Conservation (phyloP, 768 basidiomycete genomes). For the Lenzites betulinus region DNA sequence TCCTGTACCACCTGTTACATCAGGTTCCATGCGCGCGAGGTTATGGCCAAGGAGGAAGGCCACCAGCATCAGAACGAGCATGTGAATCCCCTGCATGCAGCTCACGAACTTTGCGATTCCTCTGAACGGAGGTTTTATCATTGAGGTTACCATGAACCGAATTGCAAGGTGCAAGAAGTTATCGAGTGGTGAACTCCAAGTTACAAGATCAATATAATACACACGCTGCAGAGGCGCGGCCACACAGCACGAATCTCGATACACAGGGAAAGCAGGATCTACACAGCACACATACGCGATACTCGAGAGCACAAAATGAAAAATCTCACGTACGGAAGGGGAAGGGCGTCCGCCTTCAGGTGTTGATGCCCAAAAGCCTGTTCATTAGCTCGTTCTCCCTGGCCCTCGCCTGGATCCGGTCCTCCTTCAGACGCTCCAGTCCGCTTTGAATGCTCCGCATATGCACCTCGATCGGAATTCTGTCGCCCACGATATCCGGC, state of each 20-base stretch:
- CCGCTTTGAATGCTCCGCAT: slow-evolving; percentile 71
- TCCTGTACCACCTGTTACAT: no score
- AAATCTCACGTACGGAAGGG: neutral
- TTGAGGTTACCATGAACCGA: no score
- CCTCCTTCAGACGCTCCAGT: slow-evolving; percentile 60
- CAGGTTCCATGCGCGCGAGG: no score
- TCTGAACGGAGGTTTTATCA: no score
- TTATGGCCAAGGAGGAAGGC: no score
- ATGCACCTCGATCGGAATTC: slow-evolving; percentile 71
- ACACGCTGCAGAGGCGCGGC: no score
- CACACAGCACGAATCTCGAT: no score
- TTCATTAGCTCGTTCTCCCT: slow-evolving; percentile 42
- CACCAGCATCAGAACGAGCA: no score
- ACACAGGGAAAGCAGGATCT: neutral
- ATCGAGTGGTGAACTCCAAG: neutral
- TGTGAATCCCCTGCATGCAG: no score
- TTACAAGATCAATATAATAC: neutral
- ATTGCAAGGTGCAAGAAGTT: neutral
- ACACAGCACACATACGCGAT: neutral
- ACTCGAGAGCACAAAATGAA: no score
- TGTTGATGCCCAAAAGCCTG: slow-evolving; percentile 23
- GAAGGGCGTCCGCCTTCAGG: neutral
- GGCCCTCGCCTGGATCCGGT: slow-evolving; percentile 51
- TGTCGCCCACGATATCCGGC: slow-evolving; percentile 61
- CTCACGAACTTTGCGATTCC: no score